Percentiles rank a stretch among this genome's conserved stretches.
These are phyloP conservation scores for Phalaenopsis aphrodite DNA, from an alignment of 106 monocot genomes.

Conservation along the genomic window DNA sequence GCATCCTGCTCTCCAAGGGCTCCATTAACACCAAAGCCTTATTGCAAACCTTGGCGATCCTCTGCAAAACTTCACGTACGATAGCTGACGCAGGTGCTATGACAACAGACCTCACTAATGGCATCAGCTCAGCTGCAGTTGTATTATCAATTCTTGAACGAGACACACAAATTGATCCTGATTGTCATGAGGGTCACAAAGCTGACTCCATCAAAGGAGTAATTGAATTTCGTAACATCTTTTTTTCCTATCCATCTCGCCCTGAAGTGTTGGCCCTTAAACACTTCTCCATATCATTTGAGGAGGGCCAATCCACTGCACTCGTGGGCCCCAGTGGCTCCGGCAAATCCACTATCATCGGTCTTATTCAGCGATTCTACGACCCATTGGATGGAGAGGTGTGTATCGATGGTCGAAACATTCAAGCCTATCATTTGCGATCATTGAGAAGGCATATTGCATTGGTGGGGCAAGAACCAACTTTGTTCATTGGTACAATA, in stretches of 20 bases:
- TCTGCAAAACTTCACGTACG: slow-evolving; percentile 10
- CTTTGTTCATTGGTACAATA: slow-evolving; percentile 19
- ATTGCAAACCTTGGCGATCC: slow-evolving; percentile 20
- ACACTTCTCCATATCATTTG: slow-evolving; percentile 13
- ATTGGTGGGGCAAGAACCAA: slow-evolving; percentile 24
- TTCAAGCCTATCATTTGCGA: slow-evolving; percentile 19
- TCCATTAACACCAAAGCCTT: slow-evolving; percentile 14
- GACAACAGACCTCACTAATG: slow-evolving; percentile 26
- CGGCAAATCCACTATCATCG: slow-evolving; percentile 31
- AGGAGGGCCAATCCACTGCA: slow-evolving; percentile 17
- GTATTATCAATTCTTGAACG: slow-evolving; percentile 8
- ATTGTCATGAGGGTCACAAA: slow-evolving; percentile 3
- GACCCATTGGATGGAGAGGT: slow-evolving; percentile 16
- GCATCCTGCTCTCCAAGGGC: slow-evolving; percentile 10
- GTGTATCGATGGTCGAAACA: slow-evolving; percentile 17
- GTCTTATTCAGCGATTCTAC: slow-evolving; percentile 30
- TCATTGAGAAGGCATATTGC: slow-evolving; percentile 19
- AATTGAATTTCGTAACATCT: neutral
- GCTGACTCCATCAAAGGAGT: slow-evolving; percentile 5
- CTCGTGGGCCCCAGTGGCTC: slow-evolving; percentile 30
- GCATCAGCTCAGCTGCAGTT: slow-evolving; percentile 5
- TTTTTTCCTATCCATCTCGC: slow-evolving; percentile 20
- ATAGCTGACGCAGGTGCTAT: slow-evolving; percentile 31
- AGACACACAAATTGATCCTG: slow-evolving; percentile 8
- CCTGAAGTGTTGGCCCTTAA: slow-evolving; percentile 14